These are phyloP conservation scores for Garcia nutans DNA, from an alignment of 345 rosid genomes.

Conservation along the genomic window DNA sequence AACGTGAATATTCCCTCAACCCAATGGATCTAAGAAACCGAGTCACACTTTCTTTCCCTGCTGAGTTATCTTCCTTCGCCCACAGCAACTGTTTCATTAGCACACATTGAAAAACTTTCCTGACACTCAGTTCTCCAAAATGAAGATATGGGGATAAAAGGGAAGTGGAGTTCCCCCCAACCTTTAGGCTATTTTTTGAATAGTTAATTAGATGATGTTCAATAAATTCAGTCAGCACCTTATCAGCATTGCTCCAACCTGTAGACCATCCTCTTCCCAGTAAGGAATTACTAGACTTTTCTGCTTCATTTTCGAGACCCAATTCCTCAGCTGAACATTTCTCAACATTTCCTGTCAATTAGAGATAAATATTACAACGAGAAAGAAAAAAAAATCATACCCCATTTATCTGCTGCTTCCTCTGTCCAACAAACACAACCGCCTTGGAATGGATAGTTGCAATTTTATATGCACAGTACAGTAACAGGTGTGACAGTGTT, in stretches of 20 bases:
- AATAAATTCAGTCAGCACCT: conserved; percentile 57
- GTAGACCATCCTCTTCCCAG: conserved; percentile 92
- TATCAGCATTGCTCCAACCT: conserved; percentile 88
- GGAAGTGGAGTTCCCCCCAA: conserved; percentile 64
- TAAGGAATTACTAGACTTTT: conserved; percentile 79
- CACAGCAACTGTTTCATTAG: conserved; percentile 71
- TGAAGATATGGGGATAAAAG: conserved; percentile 90
- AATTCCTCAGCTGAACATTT: conserved; percentile 66
- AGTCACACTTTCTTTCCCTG: conserved; percentile 57
- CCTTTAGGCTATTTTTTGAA: conserved; percentile 55
- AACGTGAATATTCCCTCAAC: conserved; percentile 86
- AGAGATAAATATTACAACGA: not conserved
- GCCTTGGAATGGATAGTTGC: not conserved
- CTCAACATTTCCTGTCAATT: conserved; percentile 45
- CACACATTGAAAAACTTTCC: conserved; percentile 69
- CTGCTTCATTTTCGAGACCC: conserved; percentile 78
- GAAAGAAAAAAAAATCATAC: not conserved
- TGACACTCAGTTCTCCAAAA: conserved; percentile 87
- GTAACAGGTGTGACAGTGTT: not conserved
- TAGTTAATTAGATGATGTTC: conserved; percentile 61
- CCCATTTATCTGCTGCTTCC: conserved; percentile 8
- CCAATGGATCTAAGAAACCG: conserved; percentile 80
- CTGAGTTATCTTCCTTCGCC: conserved; percentile 60
- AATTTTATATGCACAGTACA: not conserved
- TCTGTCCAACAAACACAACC: not conserved